Percentiles rank a stretch among this genome's conserved stretches.
Evolutionary conservation across 345 rosid genomes (phyloP).

Genomic region (Diplotaxis tenuifolia): DNA sequence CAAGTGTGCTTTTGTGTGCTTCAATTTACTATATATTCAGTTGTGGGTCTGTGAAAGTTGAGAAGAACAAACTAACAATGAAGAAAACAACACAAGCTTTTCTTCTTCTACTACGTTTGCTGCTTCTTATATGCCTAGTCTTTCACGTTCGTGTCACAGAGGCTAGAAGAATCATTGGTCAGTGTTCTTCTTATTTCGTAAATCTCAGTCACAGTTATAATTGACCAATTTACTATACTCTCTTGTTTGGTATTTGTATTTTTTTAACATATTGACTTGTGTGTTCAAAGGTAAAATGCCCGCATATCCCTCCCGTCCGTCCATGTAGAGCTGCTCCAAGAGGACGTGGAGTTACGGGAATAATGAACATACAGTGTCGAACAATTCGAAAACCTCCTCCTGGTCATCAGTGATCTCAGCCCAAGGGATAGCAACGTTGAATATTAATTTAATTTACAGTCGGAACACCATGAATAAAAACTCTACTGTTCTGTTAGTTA

Average conservation of each 20-base stretch:
- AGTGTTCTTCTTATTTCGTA: neutral
- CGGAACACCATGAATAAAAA: neutral
- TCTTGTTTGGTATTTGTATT: neutral
- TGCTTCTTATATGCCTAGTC: neutral
- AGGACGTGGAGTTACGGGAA: neutral
- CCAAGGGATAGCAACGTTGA: neutral
- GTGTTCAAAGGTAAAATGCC: too few relatives aligned
- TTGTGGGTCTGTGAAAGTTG: neutral
- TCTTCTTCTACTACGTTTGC: constrained; percentile 4
- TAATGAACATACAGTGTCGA: neutral
- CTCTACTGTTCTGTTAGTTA: too few relatives aligned
- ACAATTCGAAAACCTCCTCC: neutral
- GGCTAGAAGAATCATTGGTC: neutral
- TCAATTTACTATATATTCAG: neutral
- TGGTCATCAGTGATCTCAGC: neutral
- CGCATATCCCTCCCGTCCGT: neutral
- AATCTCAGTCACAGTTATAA: neutral
- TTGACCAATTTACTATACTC: neutral
- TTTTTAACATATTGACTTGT: neutral
- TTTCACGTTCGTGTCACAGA: constrained; percentile 3
- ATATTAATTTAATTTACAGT: neutral
- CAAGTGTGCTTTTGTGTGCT: neutral
- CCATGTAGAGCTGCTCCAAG: neutral
- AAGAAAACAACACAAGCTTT: neutral
- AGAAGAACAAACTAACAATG: constrained; percentile 12